phyloP scores from a whole-genome alignment of 495 filamentous ascomycete genomes.

The Paragyromitra xinjiangensis region DNA sequence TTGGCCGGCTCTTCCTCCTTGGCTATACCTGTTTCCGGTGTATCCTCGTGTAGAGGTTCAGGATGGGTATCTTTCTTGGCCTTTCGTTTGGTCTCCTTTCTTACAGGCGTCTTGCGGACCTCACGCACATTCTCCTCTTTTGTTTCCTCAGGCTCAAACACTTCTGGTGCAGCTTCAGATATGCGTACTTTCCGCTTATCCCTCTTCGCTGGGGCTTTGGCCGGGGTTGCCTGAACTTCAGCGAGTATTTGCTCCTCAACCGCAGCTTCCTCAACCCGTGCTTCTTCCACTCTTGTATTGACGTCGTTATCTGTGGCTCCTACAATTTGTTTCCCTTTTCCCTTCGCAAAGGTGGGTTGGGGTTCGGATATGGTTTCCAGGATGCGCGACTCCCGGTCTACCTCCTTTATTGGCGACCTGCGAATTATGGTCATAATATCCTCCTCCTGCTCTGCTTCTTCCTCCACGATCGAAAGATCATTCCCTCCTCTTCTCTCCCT shows the following conservation, averaged over 20 bases:
- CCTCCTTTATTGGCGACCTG: background rate
- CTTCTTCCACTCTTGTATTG: background rate
- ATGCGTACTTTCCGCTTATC: conserved; percentile 17
- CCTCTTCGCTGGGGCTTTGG: background rate
- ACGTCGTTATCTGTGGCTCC: background rate
- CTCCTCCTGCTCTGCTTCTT: conserved; percentile 23
- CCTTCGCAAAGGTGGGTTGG: conserved; percentile 12
- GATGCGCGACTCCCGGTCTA: background rate
- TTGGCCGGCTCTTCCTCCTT: background rate
- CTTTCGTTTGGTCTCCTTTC: background rate
- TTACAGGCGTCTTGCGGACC: background rate
- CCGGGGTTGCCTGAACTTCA: conserved; percentile 4
- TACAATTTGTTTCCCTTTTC: conserved; percentile 6
- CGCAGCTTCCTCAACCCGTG: background rate
- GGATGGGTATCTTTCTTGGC: background rate
- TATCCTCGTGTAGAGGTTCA: background rate
- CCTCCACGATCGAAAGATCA: conserved; percentile 36
- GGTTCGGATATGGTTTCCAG: background rate
- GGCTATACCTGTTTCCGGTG: background rate
- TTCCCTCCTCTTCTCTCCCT: conserved; percentile 6
- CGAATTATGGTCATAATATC: background rate
- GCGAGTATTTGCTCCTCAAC: conserved; percentile 21
- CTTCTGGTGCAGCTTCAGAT: conserved; percentile 22
- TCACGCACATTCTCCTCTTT: background rate
- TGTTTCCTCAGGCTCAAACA: conserved; percentile 1